Base-by-base conservation (phyloP, 108 stramenopile species). In the Pseudonitzschia multiseries region DNA sequence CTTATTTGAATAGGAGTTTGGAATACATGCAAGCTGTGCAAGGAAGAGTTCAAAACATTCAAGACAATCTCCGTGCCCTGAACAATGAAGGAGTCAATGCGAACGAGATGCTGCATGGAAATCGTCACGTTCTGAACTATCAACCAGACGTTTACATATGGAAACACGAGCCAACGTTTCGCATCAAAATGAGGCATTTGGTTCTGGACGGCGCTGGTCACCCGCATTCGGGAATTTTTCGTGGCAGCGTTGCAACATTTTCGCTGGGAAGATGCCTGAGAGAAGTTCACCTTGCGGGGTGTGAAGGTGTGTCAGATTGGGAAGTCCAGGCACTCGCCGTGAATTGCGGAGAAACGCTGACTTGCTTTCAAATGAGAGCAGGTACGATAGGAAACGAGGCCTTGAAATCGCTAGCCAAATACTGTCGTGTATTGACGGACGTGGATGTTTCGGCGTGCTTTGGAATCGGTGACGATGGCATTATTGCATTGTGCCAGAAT, bases 361-460 rank as follows among this genome's bases (percentile, higher is more conserved):
- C 69, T 24, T 73, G 72, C n/a, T 46, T 80, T 33, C 69, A 80
- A 41, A 71, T 80, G 69, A 36, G 75, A 22, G 79, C 64, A 8
- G 57, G 69, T 31, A 43, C 61, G 18, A 80, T 80, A 24, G 70
- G 75, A 17, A 54, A 80, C 42, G 13, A 9, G 2, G 74, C 79
- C n/a, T 15, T 80, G 13, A 13, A 62, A 40, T 74, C 74, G 21
- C 21, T 80, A 40, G 79, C 53, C 12, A 65, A 40, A n/a, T 50
- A 76, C 65, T 80, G 79, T 32, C 51, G 28, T 15, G 43, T 59
- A 20, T 42, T 80, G 56, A 56, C 52, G 17, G 79, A 80, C 24
- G 32, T 68, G 0, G 75, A 80, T 64, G 44, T 80, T 9, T 80
- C 79, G 22, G 79, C 74, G 17, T 80, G 79, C 31, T 75, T 80